Conservation (phyloP, 179 eudicot species). For the Kewa caespitosa region DNA sequence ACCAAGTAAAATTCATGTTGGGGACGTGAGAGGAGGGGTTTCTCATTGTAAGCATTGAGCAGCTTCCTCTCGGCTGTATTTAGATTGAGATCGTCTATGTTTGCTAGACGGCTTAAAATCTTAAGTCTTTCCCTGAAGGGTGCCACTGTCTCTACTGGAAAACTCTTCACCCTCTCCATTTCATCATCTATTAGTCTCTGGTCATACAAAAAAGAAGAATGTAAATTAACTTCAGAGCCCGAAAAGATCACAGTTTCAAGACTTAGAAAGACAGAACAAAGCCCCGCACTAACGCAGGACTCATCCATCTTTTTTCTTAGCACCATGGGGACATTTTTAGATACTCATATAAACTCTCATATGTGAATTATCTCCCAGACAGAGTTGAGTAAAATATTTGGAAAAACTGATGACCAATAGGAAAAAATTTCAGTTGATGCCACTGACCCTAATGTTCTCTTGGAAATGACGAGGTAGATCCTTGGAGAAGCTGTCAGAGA, state of each 20-base stretch:
- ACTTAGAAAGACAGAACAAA: too few relatives aligned
- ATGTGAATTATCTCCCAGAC: too few relatives aligned
- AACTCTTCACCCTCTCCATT: constrained; percentile 70
- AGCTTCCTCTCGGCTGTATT: constrained; percentile 76
- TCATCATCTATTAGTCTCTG: constrained; percentile 85
- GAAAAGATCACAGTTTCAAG: too few relatives aligned
- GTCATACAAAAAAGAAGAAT: background rate
- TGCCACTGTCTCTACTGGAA: constrained; percentile 58
- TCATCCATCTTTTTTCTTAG: too few relatives aligned
- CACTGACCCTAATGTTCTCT: constrained; percentile 68
- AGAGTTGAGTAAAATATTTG: background rate
- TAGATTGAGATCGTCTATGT: constrained; percentile 67
- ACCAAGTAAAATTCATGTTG: constrained; percentile 89
- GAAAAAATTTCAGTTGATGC: background rate
- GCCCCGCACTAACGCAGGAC: too few relatives aligned
- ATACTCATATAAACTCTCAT: too few relatives aligned
- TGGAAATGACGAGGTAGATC: constrained; percentile 76
- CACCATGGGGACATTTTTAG: too few relatives aligned
- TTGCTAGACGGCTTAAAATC: constrained; percentile 73
- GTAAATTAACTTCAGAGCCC: constrained; percentile 6
- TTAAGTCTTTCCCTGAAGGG: constrained; percentile 88
- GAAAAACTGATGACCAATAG: background rate
- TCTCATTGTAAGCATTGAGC: constrained; percentile 83
- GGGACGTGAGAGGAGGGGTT: constrained; percentile 94
- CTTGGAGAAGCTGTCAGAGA: constrained; percentile 64